Evolutionary conservation across 148 eudicot genomes (phyloP).

Genomic region (Nyssa sinensis): DNA sequence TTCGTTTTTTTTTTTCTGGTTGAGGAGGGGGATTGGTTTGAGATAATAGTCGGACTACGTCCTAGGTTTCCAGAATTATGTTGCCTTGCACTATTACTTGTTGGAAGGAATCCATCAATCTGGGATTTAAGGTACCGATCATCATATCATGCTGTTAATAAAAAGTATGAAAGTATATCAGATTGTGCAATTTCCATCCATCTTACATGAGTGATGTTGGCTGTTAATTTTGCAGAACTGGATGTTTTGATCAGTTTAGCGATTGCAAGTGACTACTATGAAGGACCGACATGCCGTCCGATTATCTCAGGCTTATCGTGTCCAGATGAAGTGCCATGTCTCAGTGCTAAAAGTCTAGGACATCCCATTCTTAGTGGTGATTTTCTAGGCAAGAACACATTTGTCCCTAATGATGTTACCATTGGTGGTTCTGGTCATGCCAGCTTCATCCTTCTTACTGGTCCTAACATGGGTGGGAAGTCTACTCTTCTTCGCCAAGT

Average conservation of each 20-base stretch:
- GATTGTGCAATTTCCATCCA: background rate
- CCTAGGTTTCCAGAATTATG: too few species aligned
- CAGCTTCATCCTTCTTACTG: conserved; percentile 87
- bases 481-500: conserved; percentile 98
- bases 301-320: conserved; percentile 36
- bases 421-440: conserved; percentile 75
- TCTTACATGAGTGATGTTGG: conserved; percentile 15
- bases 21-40: too few species aligned
- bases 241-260: conserved; percentile 91
- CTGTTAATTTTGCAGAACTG: conserved; percentile 58
- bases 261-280: conserved; percentile 81
- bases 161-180: background rate
- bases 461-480: conserved; percentile 99
- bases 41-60: too few species aligned
- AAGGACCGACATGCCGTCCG: conserved; percentile 88
- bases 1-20: too few species aligned
- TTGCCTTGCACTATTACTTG: too few species aligned
- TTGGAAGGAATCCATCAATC: too few species aligned
- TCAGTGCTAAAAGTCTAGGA: conserved; percentile 78
- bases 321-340: conserved; percentile 46
- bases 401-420: conserved; percentile 82
- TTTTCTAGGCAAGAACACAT: conserved; percentile 69
- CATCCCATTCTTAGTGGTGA: conserved; percentile 86
- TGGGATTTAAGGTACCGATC: too few species aligned
- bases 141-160: background rate